Percentiles rank a stretch among this genome's conserved stretches.
Evolutionary conservation across 257 asterid genomes (phyloP).

Genomic region (Apocynum venetum): DNA sequence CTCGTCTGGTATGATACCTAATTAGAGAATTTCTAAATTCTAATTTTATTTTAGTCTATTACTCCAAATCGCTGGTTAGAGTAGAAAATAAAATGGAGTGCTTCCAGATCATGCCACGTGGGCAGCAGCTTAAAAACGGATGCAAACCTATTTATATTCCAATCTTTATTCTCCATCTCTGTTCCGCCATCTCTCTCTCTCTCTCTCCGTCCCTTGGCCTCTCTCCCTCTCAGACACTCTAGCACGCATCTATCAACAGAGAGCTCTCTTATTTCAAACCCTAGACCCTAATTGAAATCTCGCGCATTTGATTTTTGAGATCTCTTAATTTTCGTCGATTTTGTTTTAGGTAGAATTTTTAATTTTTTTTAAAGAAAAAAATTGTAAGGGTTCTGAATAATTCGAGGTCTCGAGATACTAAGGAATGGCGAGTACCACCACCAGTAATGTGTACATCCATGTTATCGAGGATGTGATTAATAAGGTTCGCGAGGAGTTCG

Average conservation of each 20-base stretch:
- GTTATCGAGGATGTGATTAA: constrained; percentile 91
- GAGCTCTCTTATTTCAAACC: constrained; percentile 22
- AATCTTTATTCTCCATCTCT: constrained; percentile 29
- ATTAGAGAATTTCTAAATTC: too few relatives aligned
- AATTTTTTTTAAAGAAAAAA: neutral
- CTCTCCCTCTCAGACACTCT: neutral
- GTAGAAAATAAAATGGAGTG: neutral
- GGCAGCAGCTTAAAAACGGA: constrained; percentile 30
- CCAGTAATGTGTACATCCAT: constrained; percentile 70
- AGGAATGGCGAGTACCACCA: constrained; percentile 66
- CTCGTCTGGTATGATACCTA: too few relatives aligned
- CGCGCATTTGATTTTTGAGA: neutral
- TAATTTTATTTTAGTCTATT: too few relatives aligned
- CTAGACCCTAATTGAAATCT: constrained; percentile 10
- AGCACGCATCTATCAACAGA: neutral
- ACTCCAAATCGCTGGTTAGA: neutral
- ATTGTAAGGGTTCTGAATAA: neutral
- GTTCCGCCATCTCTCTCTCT: constrained; percentile 28
- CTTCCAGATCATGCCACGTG: constrained; percentile 30
- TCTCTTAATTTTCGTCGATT: neutral
- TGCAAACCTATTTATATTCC: constrained; percentile 56
- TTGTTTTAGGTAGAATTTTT: neutral
- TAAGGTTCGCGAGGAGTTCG: constrained; percentile 37
- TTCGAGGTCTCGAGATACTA: constrained; percentile 14
- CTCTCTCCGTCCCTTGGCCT: neutral